phyloP scores from a whole-genome alignment of 345 rosid species.

The Brassica napus region DNA sequence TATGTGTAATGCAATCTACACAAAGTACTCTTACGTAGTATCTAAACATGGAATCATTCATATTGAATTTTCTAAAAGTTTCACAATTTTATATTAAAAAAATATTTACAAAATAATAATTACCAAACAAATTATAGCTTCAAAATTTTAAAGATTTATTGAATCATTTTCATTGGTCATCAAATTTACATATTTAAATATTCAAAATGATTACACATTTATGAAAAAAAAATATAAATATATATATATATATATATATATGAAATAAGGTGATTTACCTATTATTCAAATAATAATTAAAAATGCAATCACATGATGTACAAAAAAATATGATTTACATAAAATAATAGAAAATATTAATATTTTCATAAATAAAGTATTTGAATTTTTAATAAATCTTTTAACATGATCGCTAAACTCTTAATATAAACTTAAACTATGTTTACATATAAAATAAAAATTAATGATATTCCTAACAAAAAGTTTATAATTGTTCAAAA shows the following conservation, averaged over 20 bases:
- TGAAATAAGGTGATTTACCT: too few species aligned
- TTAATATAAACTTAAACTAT: background rate
- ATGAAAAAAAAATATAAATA: too few species aligned
- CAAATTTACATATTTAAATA: background rate
- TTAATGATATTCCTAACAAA: background rate
- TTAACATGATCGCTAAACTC: background rate
- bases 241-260: too few species aligned
- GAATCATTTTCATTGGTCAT: background rate
- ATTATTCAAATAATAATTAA: too few species aligned
- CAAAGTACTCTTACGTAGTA: background rate
- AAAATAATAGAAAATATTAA: too few species aligned
- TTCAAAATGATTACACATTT: too few species aligned
- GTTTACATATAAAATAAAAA: background rate
- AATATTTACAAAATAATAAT: background rate
- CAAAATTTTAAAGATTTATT: background rate
- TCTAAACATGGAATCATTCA: background rate
- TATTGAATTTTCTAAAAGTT: background rate
- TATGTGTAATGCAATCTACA: background rate
- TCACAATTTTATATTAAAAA: background rate
- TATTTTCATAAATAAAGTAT: too few species aligned
- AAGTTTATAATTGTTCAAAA: too few species aligned
- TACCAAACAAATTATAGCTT: background rate
- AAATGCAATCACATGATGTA: too few species aligned
- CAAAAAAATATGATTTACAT: too few species aligned
- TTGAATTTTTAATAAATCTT: too few species aligned